Percentiles rank a stretch among this genome's conserved stretches.
These are phyloP conservation scores for Ustilago cynodontis DNA, from an alignment of 1,284 basidiomycete species.

Conservation along the genomic window DNA sequence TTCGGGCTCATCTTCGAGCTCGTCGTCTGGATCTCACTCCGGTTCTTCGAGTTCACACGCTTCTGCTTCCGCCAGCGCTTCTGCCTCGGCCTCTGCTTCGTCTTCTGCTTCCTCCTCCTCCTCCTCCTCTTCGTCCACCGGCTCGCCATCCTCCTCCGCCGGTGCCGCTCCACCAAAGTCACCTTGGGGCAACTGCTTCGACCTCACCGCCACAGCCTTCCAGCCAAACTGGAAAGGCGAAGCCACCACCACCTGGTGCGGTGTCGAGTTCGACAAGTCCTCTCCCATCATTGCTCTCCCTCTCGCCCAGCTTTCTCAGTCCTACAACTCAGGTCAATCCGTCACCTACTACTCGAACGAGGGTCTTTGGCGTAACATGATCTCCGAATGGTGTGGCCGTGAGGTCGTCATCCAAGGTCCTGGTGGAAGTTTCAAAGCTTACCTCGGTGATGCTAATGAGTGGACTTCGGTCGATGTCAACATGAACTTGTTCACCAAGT, in stretches of 20 bases:
- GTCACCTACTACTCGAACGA: slow-evolving; percentile 52
- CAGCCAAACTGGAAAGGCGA: slow-evolving; percentile 55
- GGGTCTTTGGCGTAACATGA: slow-evolving; percentile 37
- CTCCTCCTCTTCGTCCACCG: slow-evolving; percentile 9
- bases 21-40: slow-evolving; percentile 15
- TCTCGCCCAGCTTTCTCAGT: slow-evolving; percentile 41
- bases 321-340: slow-evolving; percentile 26
- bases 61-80: background rate
- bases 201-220: slow-evolving; percentile 46
- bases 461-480: slow-evolving; percentile 51
- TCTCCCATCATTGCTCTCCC: slow-evolving; percentile 48
- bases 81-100: slow-evolving; percentile 3
- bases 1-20: slow-evolving; percentile 10
- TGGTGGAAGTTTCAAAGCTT: slow-evolving; percentile 45
- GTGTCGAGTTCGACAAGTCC: slow-evolving; percentile 44
- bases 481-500: slow-evolving; percentile 47
- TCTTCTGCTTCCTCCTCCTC: slow-evolving; percentile 7
- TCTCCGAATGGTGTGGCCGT: slow-evolving; percentile 48
- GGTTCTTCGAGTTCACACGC: slow-evolving; percentile 1
- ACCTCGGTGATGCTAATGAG: slow-evolving; percentile 49
- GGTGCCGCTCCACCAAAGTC: slow-evolving; percentile 45
- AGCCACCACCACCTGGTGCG: slow-evolving; percentile 53
- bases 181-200: slow-evolving; percentile 51
- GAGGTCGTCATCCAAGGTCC: slow-evolving; percentile 42
- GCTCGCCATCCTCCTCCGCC: slow-evolving; percentile 15